phyloP scores from a whole-genome alignment of 805 yeast species.

The Wickerhamiella kazuoi region DNA sequence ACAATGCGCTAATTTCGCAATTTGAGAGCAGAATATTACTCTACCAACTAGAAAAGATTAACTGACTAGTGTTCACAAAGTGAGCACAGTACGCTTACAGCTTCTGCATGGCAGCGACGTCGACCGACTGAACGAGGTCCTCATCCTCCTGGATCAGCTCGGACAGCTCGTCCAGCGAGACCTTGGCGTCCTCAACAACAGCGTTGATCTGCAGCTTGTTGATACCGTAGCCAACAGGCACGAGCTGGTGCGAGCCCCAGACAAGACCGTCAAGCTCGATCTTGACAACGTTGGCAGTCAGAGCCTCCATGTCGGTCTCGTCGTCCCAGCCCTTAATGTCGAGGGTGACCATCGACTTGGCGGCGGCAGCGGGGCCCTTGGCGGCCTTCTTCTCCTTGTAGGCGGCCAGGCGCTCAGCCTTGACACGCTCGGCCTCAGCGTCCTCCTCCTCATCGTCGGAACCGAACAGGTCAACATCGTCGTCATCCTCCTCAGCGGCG shows the following conservation, averaged over 20 bases:
- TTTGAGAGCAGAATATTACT: no score
- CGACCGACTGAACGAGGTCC: conserved; percentile 99
- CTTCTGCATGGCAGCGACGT: conserved; percentile 96
- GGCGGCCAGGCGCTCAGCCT: conserved; percentile 95
- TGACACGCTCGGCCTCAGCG: conserved; percentile 91
- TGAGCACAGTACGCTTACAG: conserved; percentile 35
- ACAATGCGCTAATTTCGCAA: no score
- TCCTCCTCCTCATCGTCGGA: conserved; percentile 89
- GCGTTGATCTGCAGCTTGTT: conserved; percentile 96
- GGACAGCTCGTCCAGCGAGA: conserved; percentile 73
- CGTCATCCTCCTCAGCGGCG: conserved; percentile 46
- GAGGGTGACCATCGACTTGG: conserved; percentile 89
- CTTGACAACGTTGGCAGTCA: conserved; percentile 72
- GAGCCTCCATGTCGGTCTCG: conserved; percentile 85
- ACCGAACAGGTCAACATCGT: conserved; percentile 85
- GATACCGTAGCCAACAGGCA: conserved; percentile 98
- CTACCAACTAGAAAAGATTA: neutral
- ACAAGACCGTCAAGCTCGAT: conserved; percentile 80
- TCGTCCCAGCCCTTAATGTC: conserved; percentile 99
- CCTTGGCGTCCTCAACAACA: conserved; percentile 95
- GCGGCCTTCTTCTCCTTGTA: conserved; percentile 96
- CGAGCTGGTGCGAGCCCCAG: conserved; percentile 96
- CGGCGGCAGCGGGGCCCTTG: conserved; percentile 95
- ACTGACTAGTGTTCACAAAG: no score
- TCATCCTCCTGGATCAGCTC: conserved; percentile 73